Evolutionary conservation across 768 basidiomycete genomes (phyloP), one percentile per base, ranked within the genome.

Genomic region (Pulveroboletus sp.): DNA sequence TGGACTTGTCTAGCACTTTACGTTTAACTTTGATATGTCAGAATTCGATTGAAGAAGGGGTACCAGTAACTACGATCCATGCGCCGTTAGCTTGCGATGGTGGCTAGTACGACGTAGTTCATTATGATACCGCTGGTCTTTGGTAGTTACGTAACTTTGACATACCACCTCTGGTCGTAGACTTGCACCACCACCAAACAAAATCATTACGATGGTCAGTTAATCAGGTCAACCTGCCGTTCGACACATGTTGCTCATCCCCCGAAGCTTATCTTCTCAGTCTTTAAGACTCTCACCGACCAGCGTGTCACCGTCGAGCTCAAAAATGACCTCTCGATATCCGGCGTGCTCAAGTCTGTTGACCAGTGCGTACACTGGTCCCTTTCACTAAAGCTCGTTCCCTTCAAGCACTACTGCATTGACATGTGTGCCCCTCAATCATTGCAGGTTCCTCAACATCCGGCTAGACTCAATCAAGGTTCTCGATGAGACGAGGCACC

Each of bases 201-300:
- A 26, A 49, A 21, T 21, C 21, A 21, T 21, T 51, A 46, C 51
- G 49, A 67, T 67, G 68, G 66, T 67, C 46, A 28, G 66, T 56
- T 8, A 31, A 39, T 39, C 30, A 24, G 7, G 14, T 37, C 38
- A 28, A 43, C 32, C 18, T 8, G 12, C 14, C 15, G 5, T 26
- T 21, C 21, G 17, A 43, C 6, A 42, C 36, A 35, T 0, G 32
- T 45, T 9, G 31, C 49, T 56, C 60, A 65, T 51, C 26, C 14
- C 36, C 37, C 27, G 27, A 58, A 68, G 93, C 85, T 95, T 60
- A 94, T 92, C 57, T 93, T 91, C 75, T 97, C 94, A 39, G 94
- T 98, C 26, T 98, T 99, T 85, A 98, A 98, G 73, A 98, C 96
- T 8, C 82, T 99, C 30, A 97, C 94, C 9, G 93, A 97, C 71